These are phyloP conservation scores for Chlamydomonas applanata DNA, from an alignment of 139 green algal genomes.

Conservation along the genomic window DNA sequence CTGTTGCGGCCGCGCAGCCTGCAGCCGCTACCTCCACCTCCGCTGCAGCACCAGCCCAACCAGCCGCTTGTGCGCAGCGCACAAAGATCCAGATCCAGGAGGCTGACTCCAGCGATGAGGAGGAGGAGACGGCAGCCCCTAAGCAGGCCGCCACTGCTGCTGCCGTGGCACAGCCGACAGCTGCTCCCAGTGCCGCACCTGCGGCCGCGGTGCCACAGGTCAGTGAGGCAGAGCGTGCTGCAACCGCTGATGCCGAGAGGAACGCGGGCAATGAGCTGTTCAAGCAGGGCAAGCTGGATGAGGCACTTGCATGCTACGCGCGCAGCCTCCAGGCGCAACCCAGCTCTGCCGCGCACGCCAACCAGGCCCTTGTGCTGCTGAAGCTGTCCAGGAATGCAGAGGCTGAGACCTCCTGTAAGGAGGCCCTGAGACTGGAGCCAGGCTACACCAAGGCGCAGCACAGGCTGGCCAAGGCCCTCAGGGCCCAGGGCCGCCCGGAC, in stretches of 20 bases:
- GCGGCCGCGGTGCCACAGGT: no score
- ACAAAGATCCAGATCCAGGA: conserved; percentile 16
- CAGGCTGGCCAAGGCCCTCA: conserved; percentile 13
- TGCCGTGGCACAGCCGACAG: not conserved
- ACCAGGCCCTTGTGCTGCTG: conserved; percentile 31
- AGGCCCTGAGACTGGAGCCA: conserved; percentile 25
- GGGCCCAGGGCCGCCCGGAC: not conserved
- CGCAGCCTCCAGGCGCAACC: conserved; percentile 16
- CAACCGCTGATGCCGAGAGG: not conserved
- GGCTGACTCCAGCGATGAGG: not conserved
- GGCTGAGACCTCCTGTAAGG: conserved; percentile 24
- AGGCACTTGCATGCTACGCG: conserved; percentile 23
- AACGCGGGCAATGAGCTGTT: conserved; percentile 30
- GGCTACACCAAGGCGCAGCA: conserved; percentile 29
- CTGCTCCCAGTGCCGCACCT: not conserved
- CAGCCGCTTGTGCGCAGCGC: not conserved
- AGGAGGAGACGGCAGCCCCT: not conserved
- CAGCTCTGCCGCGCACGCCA: conserved; percentile 26
- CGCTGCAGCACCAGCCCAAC: not conserved
- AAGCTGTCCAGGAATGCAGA: conserved; percentile 17
- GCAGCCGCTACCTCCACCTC: not conserved
- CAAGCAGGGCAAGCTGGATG: conserved; percentile 14
- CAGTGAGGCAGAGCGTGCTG: not conserved
- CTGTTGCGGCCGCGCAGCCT: not conserved
- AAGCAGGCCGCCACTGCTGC: not conserved